Percentiles rank a stretch among this genome's conserved stretches.
Evolutionary conservation across 2,329 filamentous ascomycete species (phyloP).

Genomic region (Colletotrichum cuscutae): DNA sequence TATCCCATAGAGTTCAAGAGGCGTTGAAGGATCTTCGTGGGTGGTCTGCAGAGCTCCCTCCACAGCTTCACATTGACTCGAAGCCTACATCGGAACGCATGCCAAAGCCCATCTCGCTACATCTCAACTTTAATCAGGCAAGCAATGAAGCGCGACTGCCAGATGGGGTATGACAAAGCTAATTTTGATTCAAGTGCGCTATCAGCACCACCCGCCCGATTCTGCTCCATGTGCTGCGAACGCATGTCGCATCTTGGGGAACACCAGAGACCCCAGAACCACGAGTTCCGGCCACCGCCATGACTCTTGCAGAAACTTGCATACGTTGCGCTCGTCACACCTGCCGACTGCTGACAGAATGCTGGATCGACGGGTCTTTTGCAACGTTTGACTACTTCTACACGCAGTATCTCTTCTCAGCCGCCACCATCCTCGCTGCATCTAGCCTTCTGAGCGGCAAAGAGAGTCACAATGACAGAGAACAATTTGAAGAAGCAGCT

Average conservation of each 20-base stretch:
- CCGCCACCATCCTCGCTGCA: slow-evolving; percentile 54
- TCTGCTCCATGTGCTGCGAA: slow-evolving; percentile 46
- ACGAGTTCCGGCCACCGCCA: slow-evolving; percentile 44
- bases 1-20: slow-evolving; percentile 46
- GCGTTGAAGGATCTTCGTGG: slow-evolving; percentile 42
- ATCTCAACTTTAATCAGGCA: slow-evolving; percentile 44
- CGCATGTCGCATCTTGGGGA: slow-evolving; percentile 40
- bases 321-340: slow-evolving; percentile 57
- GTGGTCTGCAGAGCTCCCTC: slow-evolving; percentile 45
- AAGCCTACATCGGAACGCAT: slow-evolving; percentile 32
- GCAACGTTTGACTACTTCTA: slow-evolving; percentile 58
- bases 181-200: slow-evolving; percentile 39
- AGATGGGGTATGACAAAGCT: fast-evolving
- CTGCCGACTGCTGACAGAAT: slow-evolving; percentile 51
- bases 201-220: slow-evolving; percentile 48
- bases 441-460: slow-evolving; percentile 49
- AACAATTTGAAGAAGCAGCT: slow-evolving; percentile 50
- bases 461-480: slow-evolving; percentile 47
- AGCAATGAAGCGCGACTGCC: fast-evolving
- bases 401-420: slow-evolving; percentile 58
- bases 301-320: slow-evolving; percentile 55
- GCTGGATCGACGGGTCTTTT: slow-evolving; percentile 59
- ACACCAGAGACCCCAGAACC: slow-evolving; percentile 36
- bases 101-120: slow-evolving; percentile 44
- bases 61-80: slow-evolving; percentile 43